Evolutionary conservation across 1,139 yeast genomes (phyloP), one percentile per base, ranked within the genome.

Genomic region (Nakaseomyces uthaithaninus): DNA sequence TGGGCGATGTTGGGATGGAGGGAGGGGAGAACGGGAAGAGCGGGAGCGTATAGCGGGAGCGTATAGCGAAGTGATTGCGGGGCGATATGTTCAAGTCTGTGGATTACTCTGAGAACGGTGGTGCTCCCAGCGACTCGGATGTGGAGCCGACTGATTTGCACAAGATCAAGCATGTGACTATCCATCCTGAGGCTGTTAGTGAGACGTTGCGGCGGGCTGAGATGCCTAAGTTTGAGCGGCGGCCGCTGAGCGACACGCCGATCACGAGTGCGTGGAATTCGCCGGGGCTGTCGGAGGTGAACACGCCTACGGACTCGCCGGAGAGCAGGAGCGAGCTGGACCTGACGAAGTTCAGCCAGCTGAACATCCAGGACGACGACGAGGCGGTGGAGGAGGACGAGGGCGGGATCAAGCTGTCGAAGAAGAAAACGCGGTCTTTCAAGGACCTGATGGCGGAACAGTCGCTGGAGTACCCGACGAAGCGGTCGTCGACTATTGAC

Each of bases 401-500:
- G 20, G 33, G 12, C 11, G 14, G 19, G 10, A 12, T 27, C 3
- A 33, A 34, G 24, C 16, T 31, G 25, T 31, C 37, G 7, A 34
- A 22, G 23, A 25, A 23, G 20, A 34, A 20, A 11, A 34, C 15
- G 4, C 10, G 37, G 20, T 34, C 28, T 19, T 25, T 34, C 10
- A 23, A 17, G 28, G 37, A 16, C 16, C 28, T 34, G 28, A 22
- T 24, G 37, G 37, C 28, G 6, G 37, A 16, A 24, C 27, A 34
- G 11, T 25, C 37, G 8, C 15, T 37, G 3, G 19, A 26, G 10
- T 49, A 59, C 19, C 56, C 51, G 5, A 60, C 54, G 39, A 55
- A 71, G 26, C 51, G 74, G 35, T 83, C 91, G 6, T 82, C 94
- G 19, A 86, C 95, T 0, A 71, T 89, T 40, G 94, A 87, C 54